Conservation (phyloP, 1,284 basidiomycete species). For the Fereydounia khargensis region DNA sequence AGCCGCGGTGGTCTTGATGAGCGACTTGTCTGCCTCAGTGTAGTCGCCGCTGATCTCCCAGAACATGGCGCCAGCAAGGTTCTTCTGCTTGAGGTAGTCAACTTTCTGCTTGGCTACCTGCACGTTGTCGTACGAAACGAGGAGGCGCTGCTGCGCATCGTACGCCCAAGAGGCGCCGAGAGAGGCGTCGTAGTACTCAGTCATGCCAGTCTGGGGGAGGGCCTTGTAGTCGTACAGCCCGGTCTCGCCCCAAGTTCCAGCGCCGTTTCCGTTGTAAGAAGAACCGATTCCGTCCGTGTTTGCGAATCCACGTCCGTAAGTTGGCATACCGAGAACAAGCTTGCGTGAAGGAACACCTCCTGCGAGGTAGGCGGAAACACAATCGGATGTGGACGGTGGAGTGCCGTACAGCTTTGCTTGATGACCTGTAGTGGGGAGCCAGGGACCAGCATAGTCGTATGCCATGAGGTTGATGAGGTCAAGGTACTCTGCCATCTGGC, state of each 20-base stretch:
- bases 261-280: slow-evolving; percentile 72
- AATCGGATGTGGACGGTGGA: slow-evolving; percentile 1
- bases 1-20: slow-evolving; percentile 1
- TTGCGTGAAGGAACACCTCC: slow-evolving; percentile 76
- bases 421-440: slow-evolving; percentile 71
- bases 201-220: slow-evolving; percentile 69
- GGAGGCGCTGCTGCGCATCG: slow-evolving; percentile 67
- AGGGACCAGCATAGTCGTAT: slow-evolving; percentile 58
- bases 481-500: slow-evolving; percentile 70
- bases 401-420: slow-evolving; percentile 72
- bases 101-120: slow-evolving; percentile 69
- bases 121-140: slow-evolving; percentile 76
- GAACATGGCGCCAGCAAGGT: slow-evolving; percentile 74
- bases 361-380: background rate
- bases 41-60: slow-evolving; percentile 58
- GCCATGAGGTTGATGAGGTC: slow-evolving; percentile 90
- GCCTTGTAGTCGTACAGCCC: slow-evolving; percentile 66
- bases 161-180: slow-evolving; percentile 73
- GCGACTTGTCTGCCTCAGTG: slow-evolving; percentile 3
- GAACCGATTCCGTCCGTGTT: slow-evolving; percentile 71
- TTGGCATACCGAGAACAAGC: slow-evolving; percentile 69
- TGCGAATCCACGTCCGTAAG: slow-evolving; percentile 72
- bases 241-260: slow-evolving; percentile 68
- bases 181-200: slow-evolving; percentile 68
- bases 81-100: slow-evolving; percentile 69